Conservation (phyloP, 1,284 basidiomycete genomes). For the Melampsora americana region DNA sequence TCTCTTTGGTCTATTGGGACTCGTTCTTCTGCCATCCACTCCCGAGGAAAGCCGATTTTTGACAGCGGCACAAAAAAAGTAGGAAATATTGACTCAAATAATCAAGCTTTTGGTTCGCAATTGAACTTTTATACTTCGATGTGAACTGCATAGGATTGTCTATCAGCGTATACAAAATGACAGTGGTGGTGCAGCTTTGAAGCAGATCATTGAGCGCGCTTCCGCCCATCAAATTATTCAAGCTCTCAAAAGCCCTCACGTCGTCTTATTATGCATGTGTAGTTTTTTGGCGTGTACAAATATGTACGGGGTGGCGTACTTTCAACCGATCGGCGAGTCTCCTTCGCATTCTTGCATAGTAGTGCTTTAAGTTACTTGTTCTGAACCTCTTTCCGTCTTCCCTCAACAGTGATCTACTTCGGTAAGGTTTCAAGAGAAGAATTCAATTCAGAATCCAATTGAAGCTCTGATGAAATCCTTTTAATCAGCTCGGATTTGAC, state of each 20-base stretch:
- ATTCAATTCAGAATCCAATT: not conserved
- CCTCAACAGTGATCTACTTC: not conserved
- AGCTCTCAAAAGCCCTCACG: conserved; percentile 31
- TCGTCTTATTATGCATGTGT: conserved; percentile 6
- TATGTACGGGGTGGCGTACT: conserved; percentile 31
- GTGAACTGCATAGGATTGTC: conserved; percentile 11
- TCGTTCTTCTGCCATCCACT: conserved; percentile 28
- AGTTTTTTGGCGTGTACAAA: conserved; percentile 35
- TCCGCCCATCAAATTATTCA: conserved; percentile 21
- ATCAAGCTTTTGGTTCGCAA: no score
- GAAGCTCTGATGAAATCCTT: no score
- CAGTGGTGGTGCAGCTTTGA: not conserved
- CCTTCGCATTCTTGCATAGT: not conserved
- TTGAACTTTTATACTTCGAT: not conserved
- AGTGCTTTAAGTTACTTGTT: not conserved
- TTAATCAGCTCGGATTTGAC: conserved; percentile 28
- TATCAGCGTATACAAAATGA: conserved; percentile 6
- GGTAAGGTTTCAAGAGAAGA: conserved; percentile 2
- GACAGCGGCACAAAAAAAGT: conserved; percentile 31
- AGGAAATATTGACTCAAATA: not conserved
- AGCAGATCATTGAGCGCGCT: conserved; percentile 5
- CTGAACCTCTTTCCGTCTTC: not conserved
- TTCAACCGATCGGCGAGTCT: conserved; percentile 37
- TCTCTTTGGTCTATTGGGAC: conserved; percentile 17
- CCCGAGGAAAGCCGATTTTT: conserved; percentile 4